phyloP scores from a whole-genome alignment of 352 stramenopile genomes.

The Pythium aquatile region DNA sequence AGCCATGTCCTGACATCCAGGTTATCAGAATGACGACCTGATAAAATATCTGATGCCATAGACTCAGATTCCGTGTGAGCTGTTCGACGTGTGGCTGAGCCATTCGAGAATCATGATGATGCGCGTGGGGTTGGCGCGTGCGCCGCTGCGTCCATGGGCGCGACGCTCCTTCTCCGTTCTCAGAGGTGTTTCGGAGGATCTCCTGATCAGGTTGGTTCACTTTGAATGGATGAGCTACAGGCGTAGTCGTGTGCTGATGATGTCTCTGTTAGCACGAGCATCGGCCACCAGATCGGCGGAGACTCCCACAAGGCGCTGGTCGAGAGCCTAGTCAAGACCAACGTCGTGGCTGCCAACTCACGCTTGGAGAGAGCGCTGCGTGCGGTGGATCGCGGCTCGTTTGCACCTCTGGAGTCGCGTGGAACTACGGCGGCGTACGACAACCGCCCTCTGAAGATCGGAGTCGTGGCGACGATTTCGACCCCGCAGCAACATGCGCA shows the following conservation, averaged over 20 bases:
- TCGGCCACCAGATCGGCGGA: constrained; percentile 80
- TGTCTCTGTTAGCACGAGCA: constrained; percentile 49
- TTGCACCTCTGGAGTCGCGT: constrained; percentile 39
- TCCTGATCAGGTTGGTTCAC: constrained; percentile 55
- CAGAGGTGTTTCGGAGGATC: constrained; percentile 71
- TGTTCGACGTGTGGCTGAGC: not conserved
- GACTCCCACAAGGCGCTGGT: constrained; percentile 63
- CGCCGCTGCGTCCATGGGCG: constrained; percentile 2
- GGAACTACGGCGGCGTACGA: constrained; percentile 46
- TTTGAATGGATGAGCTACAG: not conserved
- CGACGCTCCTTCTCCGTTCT: constrained; percentile 57
- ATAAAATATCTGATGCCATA: not conserved
- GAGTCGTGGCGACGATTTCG: constrained; percentile 78
- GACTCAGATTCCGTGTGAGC: not conserved
- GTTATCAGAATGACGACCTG: not conserved
- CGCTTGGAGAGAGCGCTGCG: constrained; percentile 64
- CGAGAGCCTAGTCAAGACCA: constrained; percentile 74
- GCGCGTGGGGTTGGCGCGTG: constrained; percentile 1
- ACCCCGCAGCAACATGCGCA: constrained; percentile 85
- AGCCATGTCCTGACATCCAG: not conserved
- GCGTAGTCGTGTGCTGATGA: not conserved
- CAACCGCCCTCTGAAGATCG: constrained; percentile 79
- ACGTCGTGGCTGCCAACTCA: constrained; percentile 54
- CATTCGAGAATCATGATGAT: constrained; percentile 2
- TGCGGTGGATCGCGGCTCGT: constrained; percentile 61